These are phyloP conservation scores for Liquidambar formosana DNA, from an alignment of 164 flowering plant species.

Conservation along the genomic window DNA sequence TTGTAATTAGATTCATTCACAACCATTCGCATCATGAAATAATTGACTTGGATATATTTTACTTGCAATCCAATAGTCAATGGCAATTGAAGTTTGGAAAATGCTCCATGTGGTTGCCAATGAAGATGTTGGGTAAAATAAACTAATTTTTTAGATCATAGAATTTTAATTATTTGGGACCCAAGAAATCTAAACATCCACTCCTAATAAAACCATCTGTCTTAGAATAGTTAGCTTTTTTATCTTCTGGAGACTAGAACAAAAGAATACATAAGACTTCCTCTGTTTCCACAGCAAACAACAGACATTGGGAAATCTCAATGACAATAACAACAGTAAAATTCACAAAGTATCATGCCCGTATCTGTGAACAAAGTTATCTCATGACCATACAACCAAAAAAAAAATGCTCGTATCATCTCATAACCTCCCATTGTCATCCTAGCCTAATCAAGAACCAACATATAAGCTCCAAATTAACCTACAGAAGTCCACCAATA, in stretches of 20 bases:
- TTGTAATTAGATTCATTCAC: no score
- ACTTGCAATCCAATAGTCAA: slow-evolving; percentile 6
- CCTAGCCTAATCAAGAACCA: no score
- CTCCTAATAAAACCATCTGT: no score
- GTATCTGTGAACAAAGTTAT: neutral
- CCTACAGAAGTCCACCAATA: no score
- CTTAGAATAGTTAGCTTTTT: no score
- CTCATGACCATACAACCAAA: neutral
- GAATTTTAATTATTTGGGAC: no score
- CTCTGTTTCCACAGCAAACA: neutral
- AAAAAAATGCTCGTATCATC: neutral
- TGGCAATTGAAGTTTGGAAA: neutral
- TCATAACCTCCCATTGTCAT: neutral
- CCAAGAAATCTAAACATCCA: no score
- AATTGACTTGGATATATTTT: slow-evolving; percentile 1
- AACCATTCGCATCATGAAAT: neutral
- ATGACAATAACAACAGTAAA: neutral
- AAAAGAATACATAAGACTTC: neutral
- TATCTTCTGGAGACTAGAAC: no score
- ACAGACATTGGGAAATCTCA: no score
- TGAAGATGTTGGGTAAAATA: neutral
- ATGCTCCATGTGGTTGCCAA: neutral
- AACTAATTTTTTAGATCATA: no score
- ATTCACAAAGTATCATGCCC: neutral
- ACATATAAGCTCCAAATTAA: no score